phyloP scores from a whole-genome alignment of 306 rosid species.

The Quercus ilex region DNA sequence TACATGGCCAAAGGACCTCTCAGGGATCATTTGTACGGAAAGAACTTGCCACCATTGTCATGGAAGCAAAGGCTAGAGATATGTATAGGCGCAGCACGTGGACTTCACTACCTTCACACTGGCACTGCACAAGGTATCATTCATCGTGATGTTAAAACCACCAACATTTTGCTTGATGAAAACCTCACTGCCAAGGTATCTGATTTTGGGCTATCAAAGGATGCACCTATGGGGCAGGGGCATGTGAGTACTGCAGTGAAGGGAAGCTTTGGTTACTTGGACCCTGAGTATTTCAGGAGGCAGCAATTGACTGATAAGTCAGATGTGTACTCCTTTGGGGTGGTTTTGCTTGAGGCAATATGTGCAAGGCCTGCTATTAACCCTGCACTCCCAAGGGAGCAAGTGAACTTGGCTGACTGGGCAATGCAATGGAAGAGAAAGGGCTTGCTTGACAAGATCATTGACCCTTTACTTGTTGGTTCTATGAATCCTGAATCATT shows the following conservation, averaged over 20 bases:
- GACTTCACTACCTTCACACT: conserved; percentile 62
- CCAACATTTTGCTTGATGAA: conserved; percentile 56
- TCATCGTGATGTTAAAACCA: conserved; percentile 60
- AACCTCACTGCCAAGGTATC: conserved; percentile 59
- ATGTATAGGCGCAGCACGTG: conserved; percentile 55
- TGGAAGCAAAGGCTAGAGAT: conserved; percentile 61
- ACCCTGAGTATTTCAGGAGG: conserved; percentile 63
- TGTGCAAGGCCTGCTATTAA: conserved; percentile 61
- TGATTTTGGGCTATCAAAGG: conserved; percentile 64
- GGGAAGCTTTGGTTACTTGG: conserved; percentile 67
- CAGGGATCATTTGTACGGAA: conserved; percentile 64
- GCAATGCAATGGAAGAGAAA: conserved; percentile 68
- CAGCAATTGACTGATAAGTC: conserved; percentile 63
- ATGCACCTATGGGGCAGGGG: conserved; percentile 52
- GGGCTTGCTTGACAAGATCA: conserved; percentile 53
- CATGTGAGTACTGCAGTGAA: conserved; percentile 67
- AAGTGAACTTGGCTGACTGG: conserved; percentile 64
- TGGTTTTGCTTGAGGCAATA: conserved; percentile 47
- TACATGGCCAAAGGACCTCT: conserved; percentile 57
- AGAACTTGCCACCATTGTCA: conserved; percentile 38
- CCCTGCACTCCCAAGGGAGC: conserved; percentile 54
- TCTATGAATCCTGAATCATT: conserved; percentile 45
- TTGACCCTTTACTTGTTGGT: conserved; percentile 47
- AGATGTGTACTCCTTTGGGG: conserved; percentile 64
- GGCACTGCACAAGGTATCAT: conserved; percentile 67